Evolutionary conservation across 2,329 filamentous ascomycete genomes (phyloP), one percentile per base, ranked within the genome.

Genomic region (Chaetomiaceae sp.): DNA sequence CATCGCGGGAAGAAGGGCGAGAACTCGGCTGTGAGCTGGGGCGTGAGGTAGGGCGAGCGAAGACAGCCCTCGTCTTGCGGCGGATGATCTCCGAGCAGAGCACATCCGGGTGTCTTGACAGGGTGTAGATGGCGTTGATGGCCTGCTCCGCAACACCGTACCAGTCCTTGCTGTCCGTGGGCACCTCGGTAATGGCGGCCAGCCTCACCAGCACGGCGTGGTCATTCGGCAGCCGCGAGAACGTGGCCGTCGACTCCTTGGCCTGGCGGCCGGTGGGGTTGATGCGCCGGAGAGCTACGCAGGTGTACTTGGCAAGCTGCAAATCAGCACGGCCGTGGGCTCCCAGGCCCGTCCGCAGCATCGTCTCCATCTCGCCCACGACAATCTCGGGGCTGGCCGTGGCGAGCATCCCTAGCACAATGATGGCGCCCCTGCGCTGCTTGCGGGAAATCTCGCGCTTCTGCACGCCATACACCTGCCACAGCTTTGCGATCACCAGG

Each of bases 381-480:
- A 95, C 89, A 56, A 99, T 94, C 59, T 96, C 89, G 0, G 92
- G 91, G 58, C 89, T 90, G 2, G 95, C 94, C 2, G 94, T 85
- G 4, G 92, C 91, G 49, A 99, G 80, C 95, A 99, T 99, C 15
- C 95, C 92, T 3, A 99, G 78, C 6, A 97, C 89, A 59, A 99
- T 97, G 67, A 99, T 97, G 46, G 94, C 86, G 23, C 94, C 94
- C 39, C 94, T 83, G 58, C 94, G 82, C 69, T 97, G 94, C 2
- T 85, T 92, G 63, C 85, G 87, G 0, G 94, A 97, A 40, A 96
- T 96, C 54, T 96, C 91, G 57, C 89, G 85, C 73, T 87, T 94
- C 66, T 96, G 91, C 40, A 96, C 87, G 36, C 92, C 90, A 66
- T 99, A 99, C 3, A 99, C 91, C 66, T 96, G 91, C 94, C 95